Evolutionary conservation across 805 yeast species (phyloP).

Genomic region (Sugiyamaella floridensis): DNA sequence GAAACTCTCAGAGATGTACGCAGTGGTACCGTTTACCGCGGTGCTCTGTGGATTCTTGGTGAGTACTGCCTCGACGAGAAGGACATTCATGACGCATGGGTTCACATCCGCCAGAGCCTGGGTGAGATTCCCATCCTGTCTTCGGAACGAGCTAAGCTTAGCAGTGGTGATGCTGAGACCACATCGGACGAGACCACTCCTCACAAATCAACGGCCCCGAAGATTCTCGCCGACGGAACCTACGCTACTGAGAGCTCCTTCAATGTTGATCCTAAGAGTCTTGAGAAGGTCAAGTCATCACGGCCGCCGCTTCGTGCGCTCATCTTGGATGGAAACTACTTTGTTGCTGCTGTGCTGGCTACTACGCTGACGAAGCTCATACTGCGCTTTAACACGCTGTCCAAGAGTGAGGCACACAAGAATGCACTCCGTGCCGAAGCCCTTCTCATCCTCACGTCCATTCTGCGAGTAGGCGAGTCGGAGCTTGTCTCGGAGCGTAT

Average conservation of each 20-base stretch:
- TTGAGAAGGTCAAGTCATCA: conserved; percentile 31
- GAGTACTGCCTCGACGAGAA: conserved; percentile 72
- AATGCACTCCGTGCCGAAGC: conserved; percentile 95
- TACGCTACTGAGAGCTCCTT: conserved; percentile 91
- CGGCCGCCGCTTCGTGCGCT: conserved; percentile 73
- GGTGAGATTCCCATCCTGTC: conserved; percentile 90
- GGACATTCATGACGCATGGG: conserved; percentile 81
- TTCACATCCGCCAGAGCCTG: conserved; percentile 66
- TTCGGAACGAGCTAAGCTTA: conserved; percentile 49
- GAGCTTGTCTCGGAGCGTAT: conserved; percentile 61
- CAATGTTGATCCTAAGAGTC: conserved; percentile 35
- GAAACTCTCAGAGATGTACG: conserved; percentile 57
- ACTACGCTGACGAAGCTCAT: conserved; percentile 85
- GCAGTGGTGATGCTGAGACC: conserved; percentile 26
- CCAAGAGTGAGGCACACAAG: conserved; percentile 44
- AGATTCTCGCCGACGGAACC: conserved; percentile 96
- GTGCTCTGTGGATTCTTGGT: conserved; percentile 93
- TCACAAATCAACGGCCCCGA: conserved; percentile 49
- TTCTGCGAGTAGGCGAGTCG: conserved; percentile 80
- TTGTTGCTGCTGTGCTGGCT: conserved; percentile 80
- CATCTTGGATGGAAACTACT: conserved; percentile 81
- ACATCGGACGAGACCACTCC: conserved; percentile 30
- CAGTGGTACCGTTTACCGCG: conserved; percentile 87
- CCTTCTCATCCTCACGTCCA: conserved; percentile 82
- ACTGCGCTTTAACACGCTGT: conserved; percentile 58